A percentile compares a stretch with the other conserved stretches of the same genome.
phyloP scores from a whole-genome alignment of 495 filamentous ascomycete genomes.

The Gamarada debralockiae region DNA sequence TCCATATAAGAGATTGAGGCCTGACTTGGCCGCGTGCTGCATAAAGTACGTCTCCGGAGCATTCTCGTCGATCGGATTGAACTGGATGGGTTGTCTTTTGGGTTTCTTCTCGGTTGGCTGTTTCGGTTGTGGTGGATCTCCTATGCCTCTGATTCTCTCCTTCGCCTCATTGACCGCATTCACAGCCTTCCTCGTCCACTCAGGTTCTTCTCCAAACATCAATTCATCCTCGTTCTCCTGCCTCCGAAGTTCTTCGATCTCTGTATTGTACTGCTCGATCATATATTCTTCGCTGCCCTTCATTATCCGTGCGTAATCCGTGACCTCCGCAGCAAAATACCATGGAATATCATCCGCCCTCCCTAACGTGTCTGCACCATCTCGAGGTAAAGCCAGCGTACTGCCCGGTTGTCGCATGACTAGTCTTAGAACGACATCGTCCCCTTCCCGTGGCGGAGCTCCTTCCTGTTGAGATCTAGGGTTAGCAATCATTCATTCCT shows the following conservation, averaged over 20 bases:
- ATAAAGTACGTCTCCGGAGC: slow-evolving; percentile 51
- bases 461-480: no score
- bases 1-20: slow-evolving; percentile 21
- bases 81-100: slow-evolving; percentile 32
- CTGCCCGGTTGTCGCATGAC: slow-evolving; percentile 74
- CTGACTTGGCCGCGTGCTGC: slow-evolving; percentile 42
- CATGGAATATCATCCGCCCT: slow-evolving; percentile 78
- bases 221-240: slow-evolving; percentile 88
- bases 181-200: slow-evolving; percentile 86
- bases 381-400: slow-evolving; percentile 81
- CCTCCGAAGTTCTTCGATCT: slow-evolving; percentile 66
- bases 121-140: slow-evolving; percentile 59
- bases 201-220: slow-evolving; percentile 87
- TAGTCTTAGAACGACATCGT: slow-evolving; percentile 82
- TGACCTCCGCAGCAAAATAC: slow-evolving; percentile 89
- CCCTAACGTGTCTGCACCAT: slow-evolving; percentile 65
- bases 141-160: slow-evolving; percentile 67
- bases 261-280: slow-evolving; percentile 68
- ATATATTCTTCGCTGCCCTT: slow-evolving; percentile 91
- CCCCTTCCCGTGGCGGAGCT: slow-evolving; percentile 71
- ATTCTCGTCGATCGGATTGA: slow-evolving; percentile 39
- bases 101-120: slow-evolving; percentile 43
- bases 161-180: slow-evolving; percentile 65
- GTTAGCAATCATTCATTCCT: no score
- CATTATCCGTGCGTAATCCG: slow-evolving; percentile 95